Conservation (phyloP, 2,329 filamentous ascomycete species). For the Nemania sp. region DNA sequence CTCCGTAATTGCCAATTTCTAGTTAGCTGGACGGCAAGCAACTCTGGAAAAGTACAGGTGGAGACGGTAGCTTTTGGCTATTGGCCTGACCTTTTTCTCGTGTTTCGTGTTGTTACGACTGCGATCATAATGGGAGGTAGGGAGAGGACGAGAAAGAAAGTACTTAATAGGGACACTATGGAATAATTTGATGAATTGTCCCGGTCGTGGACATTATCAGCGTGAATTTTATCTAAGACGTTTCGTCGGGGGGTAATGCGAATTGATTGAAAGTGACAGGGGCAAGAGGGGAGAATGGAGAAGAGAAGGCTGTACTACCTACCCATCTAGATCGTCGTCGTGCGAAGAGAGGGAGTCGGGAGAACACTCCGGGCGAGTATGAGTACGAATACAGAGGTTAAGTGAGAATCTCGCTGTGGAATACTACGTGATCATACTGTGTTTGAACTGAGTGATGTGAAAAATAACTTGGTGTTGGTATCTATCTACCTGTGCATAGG, state of each 20-base stretch:
- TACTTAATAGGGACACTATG: background rate
- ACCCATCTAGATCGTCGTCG: slow-evolving; percentile 6
- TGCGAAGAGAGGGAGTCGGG: background rate
- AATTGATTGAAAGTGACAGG: background rate
- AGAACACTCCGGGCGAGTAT: background rate
- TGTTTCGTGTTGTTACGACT: slow-evolving; percentile 38
- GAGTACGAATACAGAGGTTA: slow-evolving; percentile 2
- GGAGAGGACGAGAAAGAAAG: slow-evolving; percentile 18
- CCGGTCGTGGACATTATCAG: background rate
- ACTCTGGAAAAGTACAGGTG: slow-evolving; percentile 36
- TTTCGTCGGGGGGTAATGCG: slow-evolving; percentile 11
- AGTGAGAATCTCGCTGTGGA: background rate
- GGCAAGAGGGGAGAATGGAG: background rate
- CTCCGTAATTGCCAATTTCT: slow-evolving; percentile 28
- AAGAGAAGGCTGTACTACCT: slow-evolving; percentile 5
- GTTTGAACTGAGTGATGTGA: background rate
- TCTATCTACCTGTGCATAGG: background rate
- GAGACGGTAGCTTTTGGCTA: slow-evolving; percentile 44
- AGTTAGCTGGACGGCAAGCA: slow-evolving; percentile 38
- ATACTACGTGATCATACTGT: background rate
- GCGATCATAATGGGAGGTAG: slow-evolving; percentile 9
- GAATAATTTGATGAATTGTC: slow-evolving; percentile 19
- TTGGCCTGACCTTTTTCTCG: slow-evolving; percentile 34
- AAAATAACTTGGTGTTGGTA: background rate
- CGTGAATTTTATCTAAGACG: background rate